These are phyloP conservation scores for Haplographium delicatum DNA, from an alignment of 495 filamentous ascomycete species.

Conservation along the genomic window DNA sequence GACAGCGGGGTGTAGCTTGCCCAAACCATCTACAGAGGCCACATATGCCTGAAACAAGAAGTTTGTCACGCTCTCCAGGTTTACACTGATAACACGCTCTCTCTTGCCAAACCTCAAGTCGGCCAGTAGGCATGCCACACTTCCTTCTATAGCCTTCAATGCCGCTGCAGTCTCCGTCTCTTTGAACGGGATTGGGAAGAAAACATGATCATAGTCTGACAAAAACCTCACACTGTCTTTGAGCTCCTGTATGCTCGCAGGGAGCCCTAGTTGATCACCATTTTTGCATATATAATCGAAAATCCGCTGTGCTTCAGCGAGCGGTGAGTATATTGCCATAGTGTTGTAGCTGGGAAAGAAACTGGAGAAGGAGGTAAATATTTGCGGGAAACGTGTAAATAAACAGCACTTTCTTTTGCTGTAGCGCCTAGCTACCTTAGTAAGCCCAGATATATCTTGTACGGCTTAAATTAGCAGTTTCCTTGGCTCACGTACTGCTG, in stretches of 20 bases:
- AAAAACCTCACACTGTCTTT: conserved; percentile 37
- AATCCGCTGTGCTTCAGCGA: conserved; percentile 20
- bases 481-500: too few species aligned
- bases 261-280: conserved; percentile 34
- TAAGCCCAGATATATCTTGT: too few species aligned
- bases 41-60: conserved; percentile 17
- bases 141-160: conserved; percentile 11
- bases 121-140: conserved; percentile 1
- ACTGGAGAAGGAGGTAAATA: too few species aligned
- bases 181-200: conserved; percentile 26
- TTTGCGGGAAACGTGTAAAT: too few species aligned
- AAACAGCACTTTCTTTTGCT: too few species aligned
- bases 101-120: conserved; percentile 2
- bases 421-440: too few species aligned
- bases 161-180: conserved; percentile 14
- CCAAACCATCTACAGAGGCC: conserved; percentile 9
- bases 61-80: conserved; percentile 2
- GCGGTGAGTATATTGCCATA: neutral
- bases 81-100: neutral
- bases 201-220: conserved; percentile 38
- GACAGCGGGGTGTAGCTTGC: neutral
- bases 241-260: conserved; percentile 31
- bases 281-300: conserved; percentile 38
- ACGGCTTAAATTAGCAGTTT: too few species aligned
- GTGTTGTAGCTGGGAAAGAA: too few species aligned